Evolutionary conservation across 176 grass and related monocot species (phyloP), one percentile per base, ranked within the genome.

Genomic region (Raddia guianensis): DNA sequence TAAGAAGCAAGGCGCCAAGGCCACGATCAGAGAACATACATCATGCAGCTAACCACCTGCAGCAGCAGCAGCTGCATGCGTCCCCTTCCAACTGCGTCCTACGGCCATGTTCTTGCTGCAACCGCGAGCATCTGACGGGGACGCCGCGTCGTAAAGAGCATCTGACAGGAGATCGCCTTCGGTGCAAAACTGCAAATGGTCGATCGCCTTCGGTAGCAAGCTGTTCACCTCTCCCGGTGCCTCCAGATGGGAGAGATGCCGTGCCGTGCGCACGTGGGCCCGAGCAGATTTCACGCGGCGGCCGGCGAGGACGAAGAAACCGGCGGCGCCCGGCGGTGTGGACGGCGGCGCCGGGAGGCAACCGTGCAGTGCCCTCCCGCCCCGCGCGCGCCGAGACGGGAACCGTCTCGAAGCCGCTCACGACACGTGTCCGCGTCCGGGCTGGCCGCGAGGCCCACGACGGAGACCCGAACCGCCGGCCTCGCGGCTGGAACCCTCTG

Each of bases 381-480:
- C 61, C 27, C 42, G 40, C 27, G n/a, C 10, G 34, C 52, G 72
- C 7, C 51, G 45, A 20, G 57, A 46, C 54, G 5, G 65, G 80
- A 68, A 78, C 62, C 33, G 75, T 88, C 68, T 68, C 44, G 80
- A 83, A 79, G 51, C 68, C 27, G 32, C 18, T 6, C 45, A 5
- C 65, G 74, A 85, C 83, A 46, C 83, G 55, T 78, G 83, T 78
- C 74, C 43, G 46, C 61, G 44, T 60, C 80, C 68, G 54, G 60
- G 61, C 66, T 83, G 49, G 73, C 80, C 27, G 66, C 49, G 69
- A 84, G 75, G 75, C 9, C 69, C 27, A 66, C 49, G 69, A 84
- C 81, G 75, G 11, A 62, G 69, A 84, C 74, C 2, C 51, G 20
- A 63, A 34, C 69, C 80, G 42, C 11, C 56, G 10, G 66, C 15